phyloP scores from a whole-genome alignment of 1,284 basidiomycete genomes.

The Trichosporon coremiiforme region DNA sequence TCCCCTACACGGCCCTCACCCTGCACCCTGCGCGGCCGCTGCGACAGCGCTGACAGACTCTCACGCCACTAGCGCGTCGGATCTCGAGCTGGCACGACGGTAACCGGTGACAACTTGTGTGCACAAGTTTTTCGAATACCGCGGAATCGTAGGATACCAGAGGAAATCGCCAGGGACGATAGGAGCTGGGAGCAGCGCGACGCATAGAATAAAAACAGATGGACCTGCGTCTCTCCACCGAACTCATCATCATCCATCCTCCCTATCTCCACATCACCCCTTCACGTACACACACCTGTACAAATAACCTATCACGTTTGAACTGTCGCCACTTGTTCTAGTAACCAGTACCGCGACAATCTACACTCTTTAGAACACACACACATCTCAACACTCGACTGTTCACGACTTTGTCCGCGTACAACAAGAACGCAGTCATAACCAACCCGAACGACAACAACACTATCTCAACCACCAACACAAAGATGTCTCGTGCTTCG shows the following conservation, averaged over 20 bases:
- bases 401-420: conserved; percentile 2
- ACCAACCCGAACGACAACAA: conserved; percentile 28
- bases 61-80: conserved; percentile 7
- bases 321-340: conserved; percentile 16
- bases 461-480: not conserved
- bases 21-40: conserved; percentile 17
- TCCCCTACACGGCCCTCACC: conserved; percentile 2
- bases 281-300: not conserved
- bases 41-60: not conserved
- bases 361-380: conserved; percentile 9
- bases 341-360: conserved; percentile 7
- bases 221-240: conserved; percentile 13
- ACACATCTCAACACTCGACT: not conserved
- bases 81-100: not conserved
- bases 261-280: conserved; percentile 8
- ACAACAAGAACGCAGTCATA: conserved; percentile 1
- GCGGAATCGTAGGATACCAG: not conserved
- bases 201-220: conserved; percentile 13
- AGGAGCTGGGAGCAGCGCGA: not conserved
- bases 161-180: conserved; percentile 1
- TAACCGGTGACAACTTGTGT: not conserved
- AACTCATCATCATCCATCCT: conserved; percentile 10
- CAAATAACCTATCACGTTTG: not conserved
- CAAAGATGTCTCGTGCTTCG: conserved; percentile 29
- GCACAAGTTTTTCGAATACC: conserved; percentile 18